Conservation (phyloP, 2,329 filamentous ascomycete genomes). For the Ophiognomonia clavigignenti-juglandacearum region DNA sequence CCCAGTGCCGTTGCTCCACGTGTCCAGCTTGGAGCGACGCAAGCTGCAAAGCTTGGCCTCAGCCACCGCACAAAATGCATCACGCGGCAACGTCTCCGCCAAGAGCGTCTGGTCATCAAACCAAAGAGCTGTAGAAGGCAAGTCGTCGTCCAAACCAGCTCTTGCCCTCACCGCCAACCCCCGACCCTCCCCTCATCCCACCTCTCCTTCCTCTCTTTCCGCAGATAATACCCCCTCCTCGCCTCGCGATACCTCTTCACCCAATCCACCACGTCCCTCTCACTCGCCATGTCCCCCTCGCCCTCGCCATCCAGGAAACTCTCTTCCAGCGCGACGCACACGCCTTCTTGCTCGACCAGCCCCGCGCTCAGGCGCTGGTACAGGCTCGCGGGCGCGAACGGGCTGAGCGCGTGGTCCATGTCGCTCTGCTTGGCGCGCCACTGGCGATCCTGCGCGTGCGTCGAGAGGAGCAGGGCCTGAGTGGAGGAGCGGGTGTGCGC, state of each 20-base stretch:
- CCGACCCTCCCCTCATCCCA: slow-evolving; percentile 97
- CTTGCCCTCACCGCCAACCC: slow-evolving; percentile 75
- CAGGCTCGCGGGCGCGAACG: slow-evolving; percentile 80
- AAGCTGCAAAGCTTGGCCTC: too few relatives aligned
- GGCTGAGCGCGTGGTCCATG: slow-evolving; percentile 78
- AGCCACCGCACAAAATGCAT: too few relatives aligned
- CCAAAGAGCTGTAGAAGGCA: too few relatives aligned
- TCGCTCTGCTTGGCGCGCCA: slow-evolving; percentile 86
- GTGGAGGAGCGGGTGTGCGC: slow-evolving; percentile 61
- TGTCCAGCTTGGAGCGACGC: too few relatives aligned
- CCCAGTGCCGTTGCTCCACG: too few relatives aligned
- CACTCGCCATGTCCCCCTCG: slow-evolving; percentile 50
- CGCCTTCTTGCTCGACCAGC: slow-evolving; percentile 74
- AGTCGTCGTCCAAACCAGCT: too few relatives aligned
- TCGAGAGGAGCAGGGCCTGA: slow-evolving; percentile 75
- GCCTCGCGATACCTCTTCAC: slow-evolving; percentile 76
- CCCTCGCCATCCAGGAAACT: slow-evolving; percentile 71
- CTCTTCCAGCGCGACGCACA: slow-evolving; percentile 82
- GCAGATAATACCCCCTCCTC: slow-evolving; percentile 70
- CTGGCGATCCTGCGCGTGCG: slow-evolving; percentile 84
- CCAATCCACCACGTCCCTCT: slow-evolving; percentile 84
- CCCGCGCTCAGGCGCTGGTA: slow-evolving; percentile 76
- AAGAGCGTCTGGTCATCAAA: too few relatives aligned
- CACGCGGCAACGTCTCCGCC: too few relatives aligned
- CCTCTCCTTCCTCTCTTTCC: slow-evolving; percentile 81